Conservation (phyloP, 495 filamentous ascomycete species). For the Penicillium paxilli region DNA sequence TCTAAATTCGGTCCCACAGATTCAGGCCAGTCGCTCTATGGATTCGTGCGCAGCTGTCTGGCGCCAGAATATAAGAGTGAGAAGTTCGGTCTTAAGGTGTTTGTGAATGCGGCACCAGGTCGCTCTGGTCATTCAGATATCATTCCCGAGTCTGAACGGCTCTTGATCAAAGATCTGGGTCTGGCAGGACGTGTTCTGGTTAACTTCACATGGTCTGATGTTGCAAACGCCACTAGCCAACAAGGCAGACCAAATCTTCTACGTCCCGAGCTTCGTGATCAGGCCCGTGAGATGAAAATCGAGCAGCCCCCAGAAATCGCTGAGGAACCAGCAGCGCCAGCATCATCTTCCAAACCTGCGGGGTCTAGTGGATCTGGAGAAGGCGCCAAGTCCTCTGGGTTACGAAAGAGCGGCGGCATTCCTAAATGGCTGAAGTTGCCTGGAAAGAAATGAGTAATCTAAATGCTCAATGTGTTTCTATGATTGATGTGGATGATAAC, state of each 20-base stretch:
- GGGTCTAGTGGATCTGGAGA: slow-evolving; percentile 33
- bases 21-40: slow-evolving; percentile 65
- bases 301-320: slow-evolving; percentile 42
- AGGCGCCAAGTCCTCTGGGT: slow-evolving; percentile 39
- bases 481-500: slow-evolving; percentile 12
- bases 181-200: slow-evolving; percentile 70
- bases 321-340: slow-evolving; percentile 40
- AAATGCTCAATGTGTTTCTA: neutral
- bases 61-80: slow-evolving; percentile 34
- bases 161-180: slow-evolving; percentile 70
- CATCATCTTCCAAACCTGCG: slow-evolving; percentile 26
- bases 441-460: slow-evolving; percentile 49
- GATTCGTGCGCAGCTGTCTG: slow-evolving; percentile 56
- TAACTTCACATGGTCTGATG: slow-evolving; percentile 75
- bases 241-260: slow-evolving; percentile 47
- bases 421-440: slow-evolving; percentile 73
- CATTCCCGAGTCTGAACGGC: slow-evolving; percentile 49
- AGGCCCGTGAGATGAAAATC: slow-evolving; percentile 66
- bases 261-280: slow-evolving; percentile 63
- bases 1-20: slow-evolving; percentile 62
- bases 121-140: slow-evolving; percentile 27
- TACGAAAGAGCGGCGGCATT: slow-evolving; percentile 48
- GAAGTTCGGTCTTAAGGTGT: slow-evolving; percentile 52
- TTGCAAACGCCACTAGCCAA: slow-evolving; percentile 44
- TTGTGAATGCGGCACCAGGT: slow-evolving; percentile 15